Base-by-base conservation (phyloP, 1,139 yeast genomes). In the Suhomyces anneliseae region DNA sequence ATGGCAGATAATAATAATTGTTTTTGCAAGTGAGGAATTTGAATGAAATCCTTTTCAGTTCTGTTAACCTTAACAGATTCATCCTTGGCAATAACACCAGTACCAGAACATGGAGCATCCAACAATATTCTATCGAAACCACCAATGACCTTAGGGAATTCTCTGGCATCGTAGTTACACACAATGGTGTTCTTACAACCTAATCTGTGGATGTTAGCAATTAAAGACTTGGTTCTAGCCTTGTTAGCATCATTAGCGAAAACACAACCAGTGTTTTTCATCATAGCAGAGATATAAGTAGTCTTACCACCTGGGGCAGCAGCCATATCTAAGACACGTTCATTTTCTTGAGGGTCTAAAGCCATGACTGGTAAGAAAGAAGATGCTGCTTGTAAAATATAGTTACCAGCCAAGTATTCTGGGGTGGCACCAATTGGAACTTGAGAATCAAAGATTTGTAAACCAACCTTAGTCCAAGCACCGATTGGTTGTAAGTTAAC, bases 281-380 rank as follows among this genome's bases (percentile, higher is more conserved):
- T 93, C 70, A 92, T 72, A 0, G 99, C 99, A 38, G 97, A 85
- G 48, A 95, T 85, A 64, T 90, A 93, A 1, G 99, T 93, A 9
- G 99, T 90, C 65, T 95, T 95, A 70, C 99, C 99, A 74, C 99
- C 99, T 56, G 99, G 99, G 19, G 99, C 98, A 49, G 99, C 96
- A 38, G 99, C 99, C 99, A 95, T 95, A 73, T 95, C 99, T 55
- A 95, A 77, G 42, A 95, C 78, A 63, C 99, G 85, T 70, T 95
- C 99, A 64, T 88, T 85, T 68, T 90, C 97, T 66, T 90, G 95
- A 15, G 99, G 99, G 53, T 85, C 95, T 58, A 95, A 76, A 0
- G 99, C 99, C 92, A 95, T 89, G 19, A 92, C 97, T 9, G 99
- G 99, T 62, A 95, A 75, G 69, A 93, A 93, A 6, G 98, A 92